These are phyloP conservation scores for Penicillium sp. DNA, from an alignment of 2,329 filamentous ascomycete species.

Conservation along the genomic window DNA sequence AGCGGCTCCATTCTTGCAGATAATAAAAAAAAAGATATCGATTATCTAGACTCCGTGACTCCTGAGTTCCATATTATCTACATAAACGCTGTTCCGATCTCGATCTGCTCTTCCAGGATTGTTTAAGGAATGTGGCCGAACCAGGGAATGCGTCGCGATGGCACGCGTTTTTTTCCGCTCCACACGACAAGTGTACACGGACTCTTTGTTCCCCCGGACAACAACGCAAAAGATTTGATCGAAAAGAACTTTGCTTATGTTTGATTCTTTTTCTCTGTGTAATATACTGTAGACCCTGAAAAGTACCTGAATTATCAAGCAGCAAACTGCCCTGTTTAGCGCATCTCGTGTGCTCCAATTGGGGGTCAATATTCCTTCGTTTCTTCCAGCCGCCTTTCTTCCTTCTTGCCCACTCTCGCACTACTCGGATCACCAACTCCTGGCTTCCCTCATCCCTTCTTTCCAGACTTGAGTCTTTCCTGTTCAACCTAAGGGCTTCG, in stretches of 20 bases:
- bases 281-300: not conserved
- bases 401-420: constrained; percentile 5
- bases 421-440: not conserved
- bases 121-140: constrained; percentile 3
- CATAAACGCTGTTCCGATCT: not conserved
- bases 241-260: not conserved
- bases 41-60: not conserved
- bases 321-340: constrained; percentile 13
- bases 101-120: not conserved
- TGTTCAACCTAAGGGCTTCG: not conserved
- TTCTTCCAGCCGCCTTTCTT: constrained; percentile 21
- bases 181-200: constrained; percentile 5
- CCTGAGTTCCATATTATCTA: not conserved
- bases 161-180: constrained; percentile 19
- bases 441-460: not conserved
- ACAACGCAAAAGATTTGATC: constrained; percentile 14
- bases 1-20: not conserved
- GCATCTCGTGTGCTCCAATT: constrained; percentile 22
- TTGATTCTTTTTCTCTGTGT: not conserved
- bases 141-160: constrained; percentile 18
- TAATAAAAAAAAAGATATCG: not conserved
- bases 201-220: constrained; percentile 15
- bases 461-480: not conserved
- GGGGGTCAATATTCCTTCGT: constrained; percentile 21
- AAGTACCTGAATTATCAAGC: constrained; percentile 1